Conservation (phyloP, 768 basidiomycete genomes). For the Tylopilus vinaceipallidus region DNA sequence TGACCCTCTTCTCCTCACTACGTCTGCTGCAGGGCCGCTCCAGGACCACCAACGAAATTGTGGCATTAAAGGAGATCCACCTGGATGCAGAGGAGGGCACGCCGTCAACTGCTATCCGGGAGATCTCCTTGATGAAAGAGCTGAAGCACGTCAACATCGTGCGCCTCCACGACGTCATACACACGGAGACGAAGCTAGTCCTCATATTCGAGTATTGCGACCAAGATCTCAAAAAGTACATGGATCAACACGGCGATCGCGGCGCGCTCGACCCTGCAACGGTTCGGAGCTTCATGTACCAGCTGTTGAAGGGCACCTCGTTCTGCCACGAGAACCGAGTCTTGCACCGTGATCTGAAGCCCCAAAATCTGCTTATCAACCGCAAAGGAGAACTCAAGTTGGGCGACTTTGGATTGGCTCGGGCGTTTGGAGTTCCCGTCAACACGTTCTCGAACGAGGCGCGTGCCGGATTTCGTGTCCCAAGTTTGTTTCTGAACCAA, state of each 20-base stretch:
- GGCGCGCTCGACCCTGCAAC: constrained; percentile 89
- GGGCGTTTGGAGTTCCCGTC: constrained; percentile 98
- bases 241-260: constrained; percentile 96
- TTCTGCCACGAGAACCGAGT: constrained; percentile 99
- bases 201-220: constrained; percentile 99
- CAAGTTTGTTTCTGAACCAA: constrained; percentile 1
- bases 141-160: constrained; percentile 99
- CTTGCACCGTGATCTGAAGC: constrained; percentile 95
- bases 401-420: constrained; percentile 95
- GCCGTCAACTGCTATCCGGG: constrained; percentile 96
- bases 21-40: constrained; percentile 71
- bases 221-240: constrained; percentile 98
- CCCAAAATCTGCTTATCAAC: constrained; percentile 97
- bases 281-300: constrained; percentile 95
- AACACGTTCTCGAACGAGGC: constrained; percentile 99
- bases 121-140: constrained; percentile 99
- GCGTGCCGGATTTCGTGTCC: constrained; percentile 1
- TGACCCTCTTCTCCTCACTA: background rate
- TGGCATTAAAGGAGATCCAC: constrained; percentile 98
- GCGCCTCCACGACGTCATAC: constrained; percentile 96
- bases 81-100: constrained; percentile 99
- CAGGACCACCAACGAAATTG: constrained; percentile 96
- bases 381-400: constrained; percentile 95
- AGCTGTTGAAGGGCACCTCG: constrained; percentile 93
- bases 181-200: constrained; percentile 96